Conservation (phyloP, 1,284 basidiomycete species). For the Ustilago nuda region DNA sequence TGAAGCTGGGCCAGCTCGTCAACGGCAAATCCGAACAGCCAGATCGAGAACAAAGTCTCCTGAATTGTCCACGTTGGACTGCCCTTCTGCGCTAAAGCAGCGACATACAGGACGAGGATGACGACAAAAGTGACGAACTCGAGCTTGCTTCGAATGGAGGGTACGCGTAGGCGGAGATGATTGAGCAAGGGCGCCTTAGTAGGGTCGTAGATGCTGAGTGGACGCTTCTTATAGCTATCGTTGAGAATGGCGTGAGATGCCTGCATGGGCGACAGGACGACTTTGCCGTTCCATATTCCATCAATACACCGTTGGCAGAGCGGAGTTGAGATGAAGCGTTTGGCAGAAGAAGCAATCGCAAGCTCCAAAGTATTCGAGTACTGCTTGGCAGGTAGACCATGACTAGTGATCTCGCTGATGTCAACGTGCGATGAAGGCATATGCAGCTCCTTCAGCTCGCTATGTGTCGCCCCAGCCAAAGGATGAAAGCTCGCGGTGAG, state of each 20-base stretch:
- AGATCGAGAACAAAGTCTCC: conserved; percentile 59
- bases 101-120: conserved; percentile 61
- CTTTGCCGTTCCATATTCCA: conserved; percentile 61
- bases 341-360: conserved; percentile 60
- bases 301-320: conserved; percentile 63
- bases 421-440: conserved; percentile 35
- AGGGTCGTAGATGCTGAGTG: conserved; percentile 93
- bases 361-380: conserved; percentile 60
- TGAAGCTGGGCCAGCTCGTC: conserved; percentile 94
- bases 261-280: conserved; percentile 52
- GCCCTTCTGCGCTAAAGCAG: conserved; percentile 63
- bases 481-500: conserved; percentile 90
- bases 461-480: conserved; percentile 71
- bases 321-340: conserved; percentile 61
- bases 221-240: conserved; percentile 90
- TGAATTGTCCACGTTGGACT: conserved; percentile 49
- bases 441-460: conserved; percentile 39
- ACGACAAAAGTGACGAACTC: conserved; percentile 81
- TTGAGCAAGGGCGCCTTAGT: conserved; percentile 90
- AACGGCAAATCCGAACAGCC: conserved; percentile 78
- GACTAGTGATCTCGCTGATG: conserved; percentile 23
- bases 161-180: conserved; percentile 94
- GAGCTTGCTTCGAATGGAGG: conserved; percentile 85
- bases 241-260: conserved; percentile 59
- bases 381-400: conserved; percentile 42